Conservation (phyloP, 2,329 filamentous ascomycete genomes). For the Podosphaera aphanis region DNA sequence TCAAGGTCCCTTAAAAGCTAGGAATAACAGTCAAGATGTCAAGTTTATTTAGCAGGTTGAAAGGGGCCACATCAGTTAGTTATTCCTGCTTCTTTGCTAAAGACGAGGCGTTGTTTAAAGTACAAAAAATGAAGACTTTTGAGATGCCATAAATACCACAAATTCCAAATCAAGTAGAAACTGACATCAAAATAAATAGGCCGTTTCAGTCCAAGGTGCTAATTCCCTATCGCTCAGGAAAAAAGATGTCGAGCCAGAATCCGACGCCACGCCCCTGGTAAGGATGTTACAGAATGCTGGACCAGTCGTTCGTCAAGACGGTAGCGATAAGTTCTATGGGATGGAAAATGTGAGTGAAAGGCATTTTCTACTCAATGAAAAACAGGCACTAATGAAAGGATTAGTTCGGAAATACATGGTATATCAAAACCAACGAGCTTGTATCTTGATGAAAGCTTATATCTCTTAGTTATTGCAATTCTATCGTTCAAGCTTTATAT, state of each 20-base stretch:
- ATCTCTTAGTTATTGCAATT: conserved; percentile 71
- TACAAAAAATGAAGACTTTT: background rate
- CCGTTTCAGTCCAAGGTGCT: conserved; percentile 9
- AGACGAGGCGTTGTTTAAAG: background rate
- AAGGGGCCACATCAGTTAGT: conserved; percentile 18
- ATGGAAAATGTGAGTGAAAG: conserved; percentile 67
- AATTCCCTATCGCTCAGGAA: conserved; percentile 10
- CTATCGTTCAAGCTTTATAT: conserved; percentile 89
- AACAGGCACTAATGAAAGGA: background rate
- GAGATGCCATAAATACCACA: background rate
- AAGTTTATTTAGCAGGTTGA: conserved; percentile 35
- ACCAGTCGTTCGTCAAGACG: conserved; percentile 50
- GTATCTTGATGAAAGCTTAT: too few species aligned
- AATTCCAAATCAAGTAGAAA: conserved; percentile 24
- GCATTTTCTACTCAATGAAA: conserved; percentile 10
- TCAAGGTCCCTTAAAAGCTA: background rate
- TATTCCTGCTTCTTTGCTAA: background rate
- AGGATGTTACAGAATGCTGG: conserved; percentile 67
- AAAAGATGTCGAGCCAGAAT: conserved; percentile 16
- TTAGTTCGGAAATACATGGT: conserved; percentile 96
- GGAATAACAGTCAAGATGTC: conserved; percentile 21
- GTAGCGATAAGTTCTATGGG: conserved; percentile 94
- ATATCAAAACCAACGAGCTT: conserved; percentile 13
- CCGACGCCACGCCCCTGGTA: conserved; percentile 37
- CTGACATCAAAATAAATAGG: conserved; percentile 1